Percentiles rank a stretch among this genome's conserved stretches.
Conservation (phyloP, 1,284 basidiomycete genomes). For the Cutaneotrichosporon sp. region DNA sequence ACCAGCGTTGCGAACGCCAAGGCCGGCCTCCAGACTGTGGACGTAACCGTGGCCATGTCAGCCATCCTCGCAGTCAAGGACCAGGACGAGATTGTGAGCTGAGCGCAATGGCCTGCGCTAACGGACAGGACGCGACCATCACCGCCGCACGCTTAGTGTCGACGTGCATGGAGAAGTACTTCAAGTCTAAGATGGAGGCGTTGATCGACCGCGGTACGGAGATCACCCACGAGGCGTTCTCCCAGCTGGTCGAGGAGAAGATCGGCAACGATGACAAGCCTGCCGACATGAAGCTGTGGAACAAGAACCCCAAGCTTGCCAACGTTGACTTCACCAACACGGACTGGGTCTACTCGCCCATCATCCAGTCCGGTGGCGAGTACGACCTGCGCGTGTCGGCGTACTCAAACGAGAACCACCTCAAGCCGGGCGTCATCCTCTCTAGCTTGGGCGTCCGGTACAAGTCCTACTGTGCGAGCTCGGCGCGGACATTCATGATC, state of each 20-base stretch:
- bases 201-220: slow-evolving; percentile 90
- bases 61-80: slow-evolving; percentile 85
- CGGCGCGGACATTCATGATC: slow-evolving; percentile 91
- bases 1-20: slow-evolving; percentile 33
- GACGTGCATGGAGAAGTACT: slow-evolving; percentile 80
- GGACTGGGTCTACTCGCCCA: slow-evolving; percentile 93
- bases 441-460: slow-evolving; percentile 88
- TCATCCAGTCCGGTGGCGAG: slow-evolving; percentile 90
- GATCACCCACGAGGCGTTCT: slow-evolving; percentile 83
- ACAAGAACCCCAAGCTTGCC: slow-evolving; percentile 67
- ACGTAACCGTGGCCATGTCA: slow-evolving; percentile 75
- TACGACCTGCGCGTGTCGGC: slow-evolving; percentile 89
- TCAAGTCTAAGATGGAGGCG: slow-evolving; percentile 82
- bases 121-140: slow-evolving; percentile 68
- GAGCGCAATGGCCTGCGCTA: slow-evolving; percentile 7
- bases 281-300: slow-evolving; percentile 87
- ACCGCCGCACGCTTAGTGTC: slow-evolving; percentile 78
- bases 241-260: slow-evolving; percentile 67
- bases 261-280: slow-evolving; percentile 84
- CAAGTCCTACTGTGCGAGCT: slow-evolving; percentile 88
- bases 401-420: slow-evolving; percentile 77
- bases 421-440: slow-evolving; percentile 89
- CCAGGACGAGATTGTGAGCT: slow-evolving; percentile 80
- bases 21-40: slow-evolving; percentile 65
- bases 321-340: slow-evolving; percentile 82